Evolutionary conservation across 495 filamentous ascomycete species (phyloP).

Genomic region (Penicillium coffeae): DNA sequence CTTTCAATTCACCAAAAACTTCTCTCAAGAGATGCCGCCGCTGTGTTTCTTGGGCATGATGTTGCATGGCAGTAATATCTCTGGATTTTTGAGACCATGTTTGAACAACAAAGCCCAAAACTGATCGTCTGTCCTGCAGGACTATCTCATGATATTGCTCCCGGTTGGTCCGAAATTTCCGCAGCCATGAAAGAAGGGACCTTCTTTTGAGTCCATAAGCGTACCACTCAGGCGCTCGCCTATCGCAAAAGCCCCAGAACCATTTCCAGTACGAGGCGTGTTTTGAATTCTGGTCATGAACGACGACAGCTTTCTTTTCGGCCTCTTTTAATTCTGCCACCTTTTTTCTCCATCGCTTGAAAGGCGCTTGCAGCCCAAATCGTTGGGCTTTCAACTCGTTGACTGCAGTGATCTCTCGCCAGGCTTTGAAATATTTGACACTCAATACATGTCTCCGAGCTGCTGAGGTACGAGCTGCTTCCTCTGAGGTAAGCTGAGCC

Average conservation of each 20-base stretch:
- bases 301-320: slow-evolving; percentile 37
- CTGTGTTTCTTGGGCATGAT: slow-evolving; percentile 30
- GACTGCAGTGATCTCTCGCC: slow-evolving; percentile 68
- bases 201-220: slow-evolving; percentile 45
- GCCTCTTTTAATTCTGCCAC: slow-evolving; percentile 28
- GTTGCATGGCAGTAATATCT: slow-evolving; percentile 23
- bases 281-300: slow-evolving; percentile 42
- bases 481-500: slow-evolving; percentile 59
- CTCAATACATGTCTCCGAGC: slow-evolving; percentile 66
- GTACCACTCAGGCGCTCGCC: slow-evolving; percentile 51
- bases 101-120: slow-evolving; percentile 26
- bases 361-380: slow-evolving; percentile 55
- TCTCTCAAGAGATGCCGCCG: slow-evolving; percentile 27
- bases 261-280: slow-evolving; percentile 50
- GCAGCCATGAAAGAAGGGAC: slow-evolving; percentile 44
- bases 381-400: slow-evolving; percentile 65
- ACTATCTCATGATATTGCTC: slow-evolving; percentile 42
- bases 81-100: slow-evolving; percentile 30
- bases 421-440: slow-evolving; percentile 71
- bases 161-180: slow-evolving; percentile 39
- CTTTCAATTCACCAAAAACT: slow-evolving; percentile 36
- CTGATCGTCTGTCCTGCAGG: slow-evolving; percentile 22
- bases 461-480: slow-evolving; percentile 52
- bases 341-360: slow-evolving; percentile 52
- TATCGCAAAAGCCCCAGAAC: slow-evolving; percentile 53